Percentiles rank a stretch among this genome's conserved stretches.
Evolutionary conservation across 306 rosid species (phyloP).

Genomic region (Quercus aquifolioides): DNA sequence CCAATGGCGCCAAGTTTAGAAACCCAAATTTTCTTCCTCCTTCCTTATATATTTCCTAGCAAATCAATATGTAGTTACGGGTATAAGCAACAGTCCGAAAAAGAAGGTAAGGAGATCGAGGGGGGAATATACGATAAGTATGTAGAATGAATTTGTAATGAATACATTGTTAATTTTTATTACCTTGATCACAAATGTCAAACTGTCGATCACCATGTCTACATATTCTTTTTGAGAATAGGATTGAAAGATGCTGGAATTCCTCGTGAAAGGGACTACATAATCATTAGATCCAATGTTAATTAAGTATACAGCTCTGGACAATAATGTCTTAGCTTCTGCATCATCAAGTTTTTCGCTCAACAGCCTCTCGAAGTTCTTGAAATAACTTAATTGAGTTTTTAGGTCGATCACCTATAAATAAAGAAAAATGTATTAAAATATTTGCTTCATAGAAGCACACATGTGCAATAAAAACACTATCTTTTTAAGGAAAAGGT

Average conservation of each 20-base stretch:
- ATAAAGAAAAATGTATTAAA: neutral
- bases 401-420: conserved; percentile 14
- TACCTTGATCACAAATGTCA: conserved; percentile 23
- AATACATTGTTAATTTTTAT: neutral
- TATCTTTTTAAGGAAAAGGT: no score
- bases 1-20: conserved; percentile 24
- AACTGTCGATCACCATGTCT: conserved; percentile 29
- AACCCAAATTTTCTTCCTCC: conserved; percentile 62
- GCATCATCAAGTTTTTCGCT: conserved; percentile 26
- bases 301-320: conserved; percentile 30
- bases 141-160: neutral
- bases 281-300: conserved; percentile 41
- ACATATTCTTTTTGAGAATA: conserved; percentile 10
- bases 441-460: no score
- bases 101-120: neutral
- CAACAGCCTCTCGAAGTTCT: conserved; percentile 25
- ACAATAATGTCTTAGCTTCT: conserved; percentile 27
- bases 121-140: neutral
- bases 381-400: conserved; percentile 41
- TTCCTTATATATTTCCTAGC: conserved; percentile 32
- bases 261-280: neutral
- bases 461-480: no score
- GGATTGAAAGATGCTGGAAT: neutral
- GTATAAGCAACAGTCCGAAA: neutral
- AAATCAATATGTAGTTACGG: neutral